These are phyloP conservation scores for Penstemon barbatus DNA, from an alignment of 257 asterid species.

Conservation along the genomic window DNA sequence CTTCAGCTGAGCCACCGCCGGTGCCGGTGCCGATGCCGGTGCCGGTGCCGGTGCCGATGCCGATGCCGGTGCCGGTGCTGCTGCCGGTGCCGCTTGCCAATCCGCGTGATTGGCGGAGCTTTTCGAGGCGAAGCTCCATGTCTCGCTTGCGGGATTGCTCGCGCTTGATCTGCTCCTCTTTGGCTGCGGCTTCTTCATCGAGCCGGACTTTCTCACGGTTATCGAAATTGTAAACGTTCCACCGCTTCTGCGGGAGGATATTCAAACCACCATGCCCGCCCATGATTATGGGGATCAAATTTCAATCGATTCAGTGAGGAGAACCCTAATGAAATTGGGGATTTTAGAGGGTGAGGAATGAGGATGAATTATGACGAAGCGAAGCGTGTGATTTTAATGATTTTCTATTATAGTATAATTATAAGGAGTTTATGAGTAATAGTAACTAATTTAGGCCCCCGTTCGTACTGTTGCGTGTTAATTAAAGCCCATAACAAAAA, in stretches of 20 bases:
- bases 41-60: neutral
- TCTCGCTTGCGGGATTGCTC: conserved; percentile 78
- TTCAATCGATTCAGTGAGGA: no score
- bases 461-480: no score
- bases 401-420: no score
- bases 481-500: no score
- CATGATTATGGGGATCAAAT: conserved; percentile 37
- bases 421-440: no score
- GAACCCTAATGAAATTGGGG: no score
- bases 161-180: conserved; percentile 86
- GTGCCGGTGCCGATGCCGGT: neutral
- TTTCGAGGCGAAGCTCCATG: conserved; percentile 63
- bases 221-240: conserved; percentile 95
- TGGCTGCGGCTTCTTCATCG: conserved; percentile 95
- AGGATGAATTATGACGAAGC: no score
- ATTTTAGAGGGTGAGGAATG: no score
- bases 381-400: no score
- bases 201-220: conserved; percentile 87
- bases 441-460: no score
- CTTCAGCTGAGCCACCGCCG: conserved; percentile 21
- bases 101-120: conserved; percentile 87
- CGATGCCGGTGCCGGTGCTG: no score
- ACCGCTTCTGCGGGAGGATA: conserved; percentile 93
- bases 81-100: conserved; percentile 29
- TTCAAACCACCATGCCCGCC: conserved; percentile 98